phyloP scores from a whole-genome alignment of 2,329 filamentous ascomycete species.

The Ophiostoma australiae region DNA sequence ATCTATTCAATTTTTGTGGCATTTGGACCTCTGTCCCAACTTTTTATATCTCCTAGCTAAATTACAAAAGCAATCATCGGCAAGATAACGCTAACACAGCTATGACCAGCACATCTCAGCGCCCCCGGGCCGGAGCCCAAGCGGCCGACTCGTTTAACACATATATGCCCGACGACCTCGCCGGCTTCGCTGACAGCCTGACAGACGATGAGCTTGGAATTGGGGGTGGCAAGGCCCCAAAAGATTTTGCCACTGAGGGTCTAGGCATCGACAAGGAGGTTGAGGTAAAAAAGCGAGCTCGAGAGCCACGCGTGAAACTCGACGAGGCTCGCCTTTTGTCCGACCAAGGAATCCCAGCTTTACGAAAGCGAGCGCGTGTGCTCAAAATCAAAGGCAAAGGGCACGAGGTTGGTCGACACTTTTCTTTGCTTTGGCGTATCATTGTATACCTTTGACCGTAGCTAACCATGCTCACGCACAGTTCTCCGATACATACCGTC shows the following conservation, averaged over 20 bases:
- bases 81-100: neutral
- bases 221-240: conserved; percentile 38
- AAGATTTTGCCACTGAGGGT: conserved; percentile 47
- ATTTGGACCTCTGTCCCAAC: neutral
- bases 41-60: neutral
- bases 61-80: neutral
- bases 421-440: neutral
- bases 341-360: conserved; percentile 72
- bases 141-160: conserved; percentile 62
- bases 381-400: conserved; percentile 88
- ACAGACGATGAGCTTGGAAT: conserved; percentile 19
- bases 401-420: conserved; percentile 61
- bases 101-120: conserved; percentile 20
- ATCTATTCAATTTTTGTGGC: neutral
- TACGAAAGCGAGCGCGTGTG: conserved; percentile 65
- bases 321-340: conserved; percentile 83
- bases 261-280: conserved; percentile 85
- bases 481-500: conserved; percentile 76
- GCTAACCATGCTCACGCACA: conserved; percentile 34
- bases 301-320: conserved; percentile 71
- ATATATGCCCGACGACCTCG: conserved; percentile 57
- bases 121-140: conserved; percentile 5
- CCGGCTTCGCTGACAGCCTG: conserved; percentile 43
- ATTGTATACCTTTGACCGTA: neutral
- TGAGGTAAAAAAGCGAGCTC: conserved; percentile 69